Evolutionary conservation across 768 basidiomycete genomes (phyloP).

Genomic region (Pulveroboletus sp.): DNA sequence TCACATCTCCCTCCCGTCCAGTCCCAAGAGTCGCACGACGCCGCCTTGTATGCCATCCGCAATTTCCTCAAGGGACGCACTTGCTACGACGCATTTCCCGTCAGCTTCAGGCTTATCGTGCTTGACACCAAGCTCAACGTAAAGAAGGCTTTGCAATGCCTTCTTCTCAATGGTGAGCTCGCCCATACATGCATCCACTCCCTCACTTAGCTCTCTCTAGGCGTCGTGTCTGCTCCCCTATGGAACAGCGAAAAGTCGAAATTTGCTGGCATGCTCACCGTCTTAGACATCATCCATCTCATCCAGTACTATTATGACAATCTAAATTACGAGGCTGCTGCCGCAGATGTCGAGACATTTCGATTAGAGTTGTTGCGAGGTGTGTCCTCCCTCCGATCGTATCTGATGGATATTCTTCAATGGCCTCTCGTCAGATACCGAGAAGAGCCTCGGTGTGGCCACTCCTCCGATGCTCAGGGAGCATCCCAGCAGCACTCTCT

Average conservation of each 20-base stretch:
- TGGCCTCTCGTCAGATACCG: conserved; percentile 63
- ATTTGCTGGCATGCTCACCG: conserved; percentile 98
- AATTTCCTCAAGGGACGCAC: conserved; percentile 79
- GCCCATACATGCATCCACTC: neutral
- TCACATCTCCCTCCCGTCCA: conserved; percentile 56
- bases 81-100: conserved; percentile 95
- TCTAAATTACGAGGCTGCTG: conserved; percentile 73
- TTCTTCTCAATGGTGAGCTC: conserved; percentile 67
- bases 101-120: conserved; percentile 94
- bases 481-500: conserved; percentile 82
- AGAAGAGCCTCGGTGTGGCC: conserved; percentile 85
- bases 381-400: conserved; percentile 31
- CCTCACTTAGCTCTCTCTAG: conserved; percentile 36
- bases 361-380: conserved; percentile 86
- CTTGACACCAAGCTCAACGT: conserved; percentile 95
- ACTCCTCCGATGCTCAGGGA: conserved; percentile 87
- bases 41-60: conserved; percentile 67
- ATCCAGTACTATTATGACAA: conserved; percentile 98
- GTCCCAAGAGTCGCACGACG: conserved; percentile 60
- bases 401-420: conserved; percentile 7
- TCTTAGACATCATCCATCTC: conserved; percentile 98
- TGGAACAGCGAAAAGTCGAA: conserved; percentile 94
- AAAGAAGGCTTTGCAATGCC: conserved; percentile 88
- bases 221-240: conserved; percentile 94
- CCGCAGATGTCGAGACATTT: conserved; percentile 89